Conservation (phyloP, 495 filamentous ascomycete species). For the Astrothelium macrocarpum region DNA sequence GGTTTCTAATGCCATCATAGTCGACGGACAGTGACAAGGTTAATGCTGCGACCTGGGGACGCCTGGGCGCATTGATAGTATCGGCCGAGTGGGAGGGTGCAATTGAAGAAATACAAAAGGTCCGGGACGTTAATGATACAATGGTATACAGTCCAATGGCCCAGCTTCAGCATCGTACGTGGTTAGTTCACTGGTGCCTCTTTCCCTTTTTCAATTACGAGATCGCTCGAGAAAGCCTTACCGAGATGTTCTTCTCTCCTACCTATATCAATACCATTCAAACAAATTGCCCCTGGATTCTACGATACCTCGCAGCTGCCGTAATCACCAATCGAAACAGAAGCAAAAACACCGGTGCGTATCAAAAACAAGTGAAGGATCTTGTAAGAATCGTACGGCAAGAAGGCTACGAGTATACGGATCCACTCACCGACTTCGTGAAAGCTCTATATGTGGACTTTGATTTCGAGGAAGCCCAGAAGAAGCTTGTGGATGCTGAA, state of each 20-base stretch:
- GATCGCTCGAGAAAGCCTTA: constrained; percentile 75
- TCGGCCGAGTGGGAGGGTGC: constrained; percentile 86
- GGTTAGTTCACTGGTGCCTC: constrained; percentile 95
- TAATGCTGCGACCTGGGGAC: constrained; percentile 88
- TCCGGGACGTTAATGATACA: constrained; percentile 82
- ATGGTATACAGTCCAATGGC: constrained; percentile 92
- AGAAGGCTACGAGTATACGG: constrained; percentile 93
- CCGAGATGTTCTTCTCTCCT: constrained; percentile 93
- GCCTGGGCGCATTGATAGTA: constrained; percentile 87
- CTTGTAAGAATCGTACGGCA: constrained; percentile 88
- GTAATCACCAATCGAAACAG: constrained; percentile 92
- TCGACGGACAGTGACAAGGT: constrained; percentile 98
- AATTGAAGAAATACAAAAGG: constrained; percentile 91
- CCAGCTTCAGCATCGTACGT: constrained; percentile 88
- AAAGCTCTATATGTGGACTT: constrained; percentile 96
- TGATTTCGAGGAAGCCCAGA: constrained; percentile 96
- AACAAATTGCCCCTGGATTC: constrained; percentile 92
- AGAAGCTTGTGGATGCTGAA: constrained; percentile 81
- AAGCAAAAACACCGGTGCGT: constrained; percentile 67
- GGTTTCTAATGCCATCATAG: constrained; percentile 14
- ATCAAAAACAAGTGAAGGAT: constrained; percentile 98
- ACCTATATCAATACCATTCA: constrained; percentile 98
- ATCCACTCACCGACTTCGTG: constrained; percentile 92
- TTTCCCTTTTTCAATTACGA: constrained; percentile 99
- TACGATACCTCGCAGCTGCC: constrained; percentile 87